Conservation (phyloP, 2,329 filamentous ascomycete genomes). For the Alternaria brassicicola region DNA sequence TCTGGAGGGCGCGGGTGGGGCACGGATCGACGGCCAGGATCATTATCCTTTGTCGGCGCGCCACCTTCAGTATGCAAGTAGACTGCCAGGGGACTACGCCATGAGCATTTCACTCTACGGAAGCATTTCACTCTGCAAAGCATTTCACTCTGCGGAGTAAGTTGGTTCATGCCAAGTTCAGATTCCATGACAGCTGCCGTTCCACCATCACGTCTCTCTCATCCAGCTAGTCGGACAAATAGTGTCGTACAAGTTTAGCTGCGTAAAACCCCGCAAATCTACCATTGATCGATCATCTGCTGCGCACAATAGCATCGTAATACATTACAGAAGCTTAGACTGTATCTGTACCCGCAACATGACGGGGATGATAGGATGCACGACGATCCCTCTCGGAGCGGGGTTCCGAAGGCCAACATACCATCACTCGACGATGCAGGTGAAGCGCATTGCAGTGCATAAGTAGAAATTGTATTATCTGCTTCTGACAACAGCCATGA, state of each 20-base stretch:
- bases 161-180: no score
- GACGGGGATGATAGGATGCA: neutral
- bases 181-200: neutral
- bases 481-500: neutral
- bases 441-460: neutral
- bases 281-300: neutral
- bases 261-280: neutral
- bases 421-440: neutral
- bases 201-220: neutral
- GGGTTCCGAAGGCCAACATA: constrained; percentile 6
- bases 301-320: neutral
- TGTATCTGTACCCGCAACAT: no score
- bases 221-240: neutral
- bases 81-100: neutral
- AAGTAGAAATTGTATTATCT: neutral
- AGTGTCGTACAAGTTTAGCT: neutral
- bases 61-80: neutral
- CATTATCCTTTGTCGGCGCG: constrained; percentile 4
- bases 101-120: neutral
- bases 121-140: neutral
- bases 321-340: neutral
- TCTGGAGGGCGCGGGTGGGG: constrained; percentile 31
- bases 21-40: constrained; percentile 29
- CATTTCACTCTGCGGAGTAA: no score
- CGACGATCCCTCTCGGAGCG: neutral